phyloP scores from a whole-genome alignment of 768 basidiomycete genomes.

The Amanita muscaria region DNA sequence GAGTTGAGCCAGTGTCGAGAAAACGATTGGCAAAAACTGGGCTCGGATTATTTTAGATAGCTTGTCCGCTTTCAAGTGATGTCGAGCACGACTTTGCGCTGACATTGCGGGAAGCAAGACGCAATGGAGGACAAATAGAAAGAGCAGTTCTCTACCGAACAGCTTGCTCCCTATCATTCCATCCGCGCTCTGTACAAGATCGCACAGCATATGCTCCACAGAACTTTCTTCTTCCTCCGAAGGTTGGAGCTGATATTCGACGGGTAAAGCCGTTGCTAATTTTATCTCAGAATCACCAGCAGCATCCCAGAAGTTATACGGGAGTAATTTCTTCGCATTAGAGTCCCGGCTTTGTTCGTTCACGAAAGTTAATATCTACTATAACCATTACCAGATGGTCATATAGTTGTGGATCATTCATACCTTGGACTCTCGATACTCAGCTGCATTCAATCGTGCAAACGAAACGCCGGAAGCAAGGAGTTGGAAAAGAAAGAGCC shows the following conservation, averaged over 20 bases:
- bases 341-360: slow-evolving; percentile 24
- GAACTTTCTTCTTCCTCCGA: background rate
- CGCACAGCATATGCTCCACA: background rate
- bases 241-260: background rate
- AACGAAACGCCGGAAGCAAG: slow-evolving; percentile 42
- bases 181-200: no score
- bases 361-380: slow-evolving; percentile 53
- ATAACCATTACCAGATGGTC: background rate
- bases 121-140: slow-evolving; percentile 16
- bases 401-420: background rate
- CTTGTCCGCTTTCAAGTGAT: slow-evolving; percentile 17
- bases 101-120: slow-evolving; percentile 24
- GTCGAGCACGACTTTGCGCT: slow-evolving; percentile 31
- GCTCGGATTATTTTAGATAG: slow-evolving; percentile 25
- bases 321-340: background rate
- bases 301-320: slow-evolving; percentile 8
- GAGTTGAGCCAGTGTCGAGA: slow-evolving; percentile 22
- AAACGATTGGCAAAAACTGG: slow-evolving; percentile 32
- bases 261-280: background rate
- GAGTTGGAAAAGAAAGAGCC: slow-evolving; percentile 40
- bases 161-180: no score
- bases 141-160: slow-evolving; percentile 13
- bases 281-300: background rate
- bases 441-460: slow-evolving; percentile 41
- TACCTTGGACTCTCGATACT: slow-evolving; percentile 60